Evolutionary conservation across 2,329 filamentous ascomycete species (phyloP).

Genomic region (Ophiostoma sp.): DNA sequence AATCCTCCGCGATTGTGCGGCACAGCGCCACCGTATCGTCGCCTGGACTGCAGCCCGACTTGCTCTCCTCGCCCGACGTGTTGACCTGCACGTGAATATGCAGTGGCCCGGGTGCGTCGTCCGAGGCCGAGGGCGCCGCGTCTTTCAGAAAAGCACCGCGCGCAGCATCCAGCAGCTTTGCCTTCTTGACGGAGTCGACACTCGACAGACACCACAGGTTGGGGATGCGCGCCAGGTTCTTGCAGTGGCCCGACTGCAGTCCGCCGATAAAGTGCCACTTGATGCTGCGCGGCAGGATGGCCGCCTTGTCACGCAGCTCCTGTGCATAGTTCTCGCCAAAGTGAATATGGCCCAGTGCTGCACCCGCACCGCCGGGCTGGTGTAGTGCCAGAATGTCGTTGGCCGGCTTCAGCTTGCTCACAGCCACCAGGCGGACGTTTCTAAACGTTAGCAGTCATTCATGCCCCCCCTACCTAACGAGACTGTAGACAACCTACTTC

Average conservation of each 20-base stretch:
- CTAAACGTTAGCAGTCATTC: slow-evolving; percentile 1
- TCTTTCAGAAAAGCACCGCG: slow-evolving; percentile 40
- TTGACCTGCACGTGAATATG: slow-evolving; percentile 90
- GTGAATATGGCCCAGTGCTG: slow-evolving; percentile 57
- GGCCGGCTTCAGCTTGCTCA: slow-evolving; percentile 92
- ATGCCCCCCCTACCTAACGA: no score
- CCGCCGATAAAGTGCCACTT: slow-evolving; percentile 97
- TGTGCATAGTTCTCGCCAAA: slow-evolving; percentile 97
- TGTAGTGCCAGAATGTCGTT: slow-evolving; percentile 85
- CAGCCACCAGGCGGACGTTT: slow-evolving; percentile 76
- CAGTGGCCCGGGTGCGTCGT: slow-evolving; percentile 40
- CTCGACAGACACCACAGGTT: slow-evolving; percentile 91
- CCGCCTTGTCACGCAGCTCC: slow-evolving; percentile 81
- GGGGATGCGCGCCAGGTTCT: slow-evolving; percentile 74
- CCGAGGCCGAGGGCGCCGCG: not conserved
- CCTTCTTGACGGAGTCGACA: slow-evolving; percentile 84
- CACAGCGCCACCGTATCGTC: slow-evolving; percentile 60
- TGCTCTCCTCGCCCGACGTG: slow-evolving; percentile 80
- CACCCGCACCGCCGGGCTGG: slow-evolving; percentile 35
- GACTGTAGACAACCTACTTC: not conserved
- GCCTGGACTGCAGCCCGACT: slow-evolving; percentile 72
- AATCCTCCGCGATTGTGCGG: slow-evolving; percentile 61
- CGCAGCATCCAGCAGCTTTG: slow-evolving; percentile 69
- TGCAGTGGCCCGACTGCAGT: slow-evolving; percentile 86
- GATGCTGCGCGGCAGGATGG: slow-evolving; percentile 68